Base-by-base conservation (phyloP, 1,139 yeast genomes). In the Hemisphaericaspora subhashii region DNA sequence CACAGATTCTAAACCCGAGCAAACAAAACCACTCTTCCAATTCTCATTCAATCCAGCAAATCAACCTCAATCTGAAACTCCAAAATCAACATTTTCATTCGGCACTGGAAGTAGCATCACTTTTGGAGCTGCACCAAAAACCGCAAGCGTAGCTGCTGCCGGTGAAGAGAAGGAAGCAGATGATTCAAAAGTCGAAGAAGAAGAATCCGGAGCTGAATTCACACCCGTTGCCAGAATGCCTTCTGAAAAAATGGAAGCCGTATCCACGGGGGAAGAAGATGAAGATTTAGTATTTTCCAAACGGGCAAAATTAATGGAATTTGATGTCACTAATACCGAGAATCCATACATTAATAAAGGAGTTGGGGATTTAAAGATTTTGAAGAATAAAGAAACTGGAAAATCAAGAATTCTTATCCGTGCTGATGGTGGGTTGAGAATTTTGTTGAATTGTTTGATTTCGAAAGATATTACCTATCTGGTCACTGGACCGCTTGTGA, bases 401-500 rank as follows among this genome's bases (percentile, higher is more conserved):
- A 87, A 87, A 57, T 60, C 82, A 2, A 79, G 98, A 55, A 66
- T 87, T 11, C 65, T 92, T 31, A 74, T 92, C 18, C 80, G 98
- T 53, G 87, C 96, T 0, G 98, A 90, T 43, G 96, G 96, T 28
- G 81, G 90, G 31, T 85, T 86, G 34, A 74, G 94, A 50, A 81
- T 89, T n/a, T 60, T 92, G 31, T 66, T 92, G 44, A 92, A 92
- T 58, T 68, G 81, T 15, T 59, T 68, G 15, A 63, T 86, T 8
- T 64, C 72, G 41, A 68, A 74, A 54, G 72, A 72, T 44, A 62
- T 86, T 52, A 68, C 68, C 31, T 81, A 83, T 58, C 64, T 79
- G 33, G 87, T 86, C 7, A 82, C 79, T 49, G 80, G 80, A 12
- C 66, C 70, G 13, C 64, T 74, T 54, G 81, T 85, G 18, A 72